These are phyloP conservation scores for Pezicula rhizophila DNA, from an alignment of 2,329 filamentous ascomycete genomes.

Conservation along the genomic window DNA sequence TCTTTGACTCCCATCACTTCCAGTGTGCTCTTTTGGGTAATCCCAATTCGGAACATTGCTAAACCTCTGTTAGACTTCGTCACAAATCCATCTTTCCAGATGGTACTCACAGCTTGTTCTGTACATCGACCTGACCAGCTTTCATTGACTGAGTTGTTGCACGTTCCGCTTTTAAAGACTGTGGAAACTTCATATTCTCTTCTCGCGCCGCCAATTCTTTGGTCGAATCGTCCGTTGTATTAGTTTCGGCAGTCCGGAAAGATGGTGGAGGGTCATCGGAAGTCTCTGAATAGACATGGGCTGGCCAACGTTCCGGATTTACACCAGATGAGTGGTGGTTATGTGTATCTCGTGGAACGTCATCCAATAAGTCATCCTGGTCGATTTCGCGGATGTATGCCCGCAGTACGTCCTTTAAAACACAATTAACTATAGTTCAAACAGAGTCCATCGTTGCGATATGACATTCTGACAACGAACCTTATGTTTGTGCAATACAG, in stretches of 20 bases:
- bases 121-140: background rate
- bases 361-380: constrained; percentile 47
- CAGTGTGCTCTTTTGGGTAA: background rate
- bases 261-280: constrained; percentile 12
- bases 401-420: constrained; percentile 46
- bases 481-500: constrained; percentile 51
- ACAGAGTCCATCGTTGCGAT: background rate
- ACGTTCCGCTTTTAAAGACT: constrained; percentile 23
- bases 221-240: constrained; percentile 10
- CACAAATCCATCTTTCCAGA: background rate
- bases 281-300: constrained; percentile 10
- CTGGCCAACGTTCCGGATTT: constrained; percentile 20
- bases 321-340: constrained; percentile 24
- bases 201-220: constrained; percentile 23
- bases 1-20: constrained; percentile 1
- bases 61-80: background rate
- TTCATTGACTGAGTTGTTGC: constrained; percentile 15
- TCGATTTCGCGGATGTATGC: constrained; percentile 57
- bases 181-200: constrained; percentile 27
- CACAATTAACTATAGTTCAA: constrained; percentile 13
- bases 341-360: constrained; percentile 28
- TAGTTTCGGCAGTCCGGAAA: constrained; percentile 15
- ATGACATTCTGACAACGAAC: constrained; percentile 30
- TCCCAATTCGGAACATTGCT: constrained; percentile 2
- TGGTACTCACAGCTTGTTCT: background rate